These are phyloP conservation scores for Irpex rosettiformis DNA, from an alignment of 1,284 basidiomycete genomes.

Conservation along the genomic window DNA sequence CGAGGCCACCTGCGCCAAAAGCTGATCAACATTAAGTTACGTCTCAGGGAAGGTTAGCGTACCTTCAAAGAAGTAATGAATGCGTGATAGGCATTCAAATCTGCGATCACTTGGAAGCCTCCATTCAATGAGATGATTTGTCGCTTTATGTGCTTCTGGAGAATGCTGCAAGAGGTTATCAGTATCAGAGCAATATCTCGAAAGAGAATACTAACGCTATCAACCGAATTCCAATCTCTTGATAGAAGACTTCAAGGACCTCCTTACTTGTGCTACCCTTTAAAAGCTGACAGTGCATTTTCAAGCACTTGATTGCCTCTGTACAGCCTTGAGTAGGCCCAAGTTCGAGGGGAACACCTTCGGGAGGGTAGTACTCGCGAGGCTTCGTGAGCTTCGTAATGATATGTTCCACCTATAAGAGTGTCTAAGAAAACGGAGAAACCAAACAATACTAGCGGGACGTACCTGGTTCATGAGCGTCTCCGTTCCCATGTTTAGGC, in stretches of 20 bases:
- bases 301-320: slow-evolving; percentile 83
- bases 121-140: slow-evolving; percentile 94
- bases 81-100: slow-evolving; percentile 88
- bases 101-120: slow-evolving; percentile 94
- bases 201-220: slow-evolving; percentile 63
- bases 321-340: slow-evolving; percentile 84
- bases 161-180: slow-evolving; percentile 55
- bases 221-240: slow-evolving; percentile 92
- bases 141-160: slow-evolving; percentile 95
- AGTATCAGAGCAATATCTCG: neutral
- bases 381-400: slow-evolving; percentile 81
- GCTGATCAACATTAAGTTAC: neutral
- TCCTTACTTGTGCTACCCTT: slow-evolving; percentile 94
- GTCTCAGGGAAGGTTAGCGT: too few relatives aligned
- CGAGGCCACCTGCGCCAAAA: slow-evolving; percentile 42
- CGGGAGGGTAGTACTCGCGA: slow-evolving; percentile 87
- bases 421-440: too few relatives aligned
- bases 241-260: slow-evolving; percentile 95
- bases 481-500: slow-evolving; percentile 93
- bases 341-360: slow-evolving; percentile 72
- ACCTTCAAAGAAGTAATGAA: slow-evolving; percentile 86
- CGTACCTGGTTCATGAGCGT: slow-evolving; percentile 90
- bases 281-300: slow-evolving; percentile 87
- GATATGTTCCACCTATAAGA: slow-evolving; percentile 83
- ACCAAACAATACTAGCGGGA: neutral